Percentiles rank a stretch among this genome's conserved stretches.
These are phyloP conservation scores for Omphalotus olearius DNA, from an alignment of 1,284 basidiomycete species.

Conservation along the genomic window DNA sequence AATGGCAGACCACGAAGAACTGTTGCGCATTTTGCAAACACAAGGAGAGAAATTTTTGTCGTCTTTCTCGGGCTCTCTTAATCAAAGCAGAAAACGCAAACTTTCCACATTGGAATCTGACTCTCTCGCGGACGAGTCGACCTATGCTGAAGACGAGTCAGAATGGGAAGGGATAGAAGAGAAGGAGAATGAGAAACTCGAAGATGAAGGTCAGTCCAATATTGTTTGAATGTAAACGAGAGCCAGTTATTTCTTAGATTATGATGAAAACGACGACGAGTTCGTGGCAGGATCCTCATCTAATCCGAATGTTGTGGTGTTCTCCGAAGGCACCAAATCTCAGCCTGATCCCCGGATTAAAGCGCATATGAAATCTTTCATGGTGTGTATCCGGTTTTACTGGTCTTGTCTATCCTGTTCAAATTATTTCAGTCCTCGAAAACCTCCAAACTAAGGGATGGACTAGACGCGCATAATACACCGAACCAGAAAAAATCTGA, in stretches of 20 bases:
- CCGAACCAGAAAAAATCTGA: conserved; percentile 15
- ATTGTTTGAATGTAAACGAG: background rate
- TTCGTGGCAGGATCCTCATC: conserved; percentile 28
- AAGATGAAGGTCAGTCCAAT: conserved; percentile 7
- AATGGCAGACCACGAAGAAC: conserved; percentile 26
- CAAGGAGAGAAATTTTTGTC: conserved; percentile 62
- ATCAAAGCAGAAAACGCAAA: conserved; percentile 24
- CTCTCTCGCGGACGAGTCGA: conserved; percentile 9
- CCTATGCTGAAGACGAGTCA: conserved; percentile 19
- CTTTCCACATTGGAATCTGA: conserved; percentile 12
- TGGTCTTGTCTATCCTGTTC: conserved; percentile 3
- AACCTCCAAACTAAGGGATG: conserved; percentile 52
- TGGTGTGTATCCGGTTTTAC: conserved; percentile 42
- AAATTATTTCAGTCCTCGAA: conserved; percentile 62
- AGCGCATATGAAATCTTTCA: conserved; percentile 59
- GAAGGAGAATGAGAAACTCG: conserved; percentile 7
- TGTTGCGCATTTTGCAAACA: conserved; percentile 56
- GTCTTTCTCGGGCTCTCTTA: conserved; percentile 40
- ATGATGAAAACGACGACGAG: conserved; percentile 39
- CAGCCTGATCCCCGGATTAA: conserved; percentile 27
- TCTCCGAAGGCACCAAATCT: conserved; percentile 36
- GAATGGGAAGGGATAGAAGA: conserved; percentile 32
- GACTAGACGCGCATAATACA: conserved; percentile 17
- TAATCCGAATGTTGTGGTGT: conserved; percentile 49
- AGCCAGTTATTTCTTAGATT: conserved; percentile 18